These are phyloP conservation scores for Rhododendron ovatum DNA, from an alignment of 148 eudicot genomes.

Conservation along the genomic window DNA sequence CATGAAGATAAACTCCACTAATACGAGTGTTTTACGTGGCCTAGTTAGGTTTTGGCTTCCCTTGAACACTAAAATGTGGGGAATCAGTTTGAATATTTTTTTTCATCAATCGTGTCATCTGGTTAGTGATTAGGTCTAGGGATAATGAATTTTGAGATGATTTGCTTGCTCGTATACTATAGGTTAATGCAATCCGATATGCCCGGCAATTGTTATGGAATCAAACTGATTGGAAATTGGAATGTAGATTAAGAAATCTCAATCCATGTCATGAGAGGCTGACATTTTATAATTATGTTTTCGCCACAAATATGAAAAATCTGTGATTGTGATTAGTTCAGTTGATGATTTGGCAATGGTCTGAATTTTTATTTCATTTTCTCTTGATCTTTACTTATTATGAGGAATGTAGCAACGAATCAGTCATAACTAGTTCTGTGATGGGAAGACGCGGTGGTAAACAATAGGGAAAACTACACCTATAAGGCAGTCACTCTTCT, in stretches of 20 bases:
- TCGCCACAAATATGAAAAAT: no score
- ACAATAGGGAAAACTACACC: no score
- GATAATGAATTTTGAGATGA: not conserved
- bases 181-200: not conserved
- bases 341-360: not conserved
- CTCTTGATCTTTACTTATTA: not conserved
- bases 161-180: not conserved
- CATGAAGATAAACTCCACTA: not conserved
- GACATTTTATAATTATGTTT: not conserved
- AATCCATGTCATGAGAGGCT: not conserved
- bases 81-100: not conserved
- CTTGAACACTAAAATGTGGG: not conserved
- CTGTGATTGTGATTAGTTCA: not conserved
- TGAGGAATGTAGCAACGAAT: not conserved
- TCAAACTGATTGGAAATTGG: not conserved
- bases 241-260: not conserved
- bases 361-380: not conserved
- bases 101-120: no score
- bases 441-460: no score
- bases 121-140: no score
- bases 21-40: not conserved
- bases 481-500: no score
- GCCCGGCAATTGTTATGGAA: not conserved
- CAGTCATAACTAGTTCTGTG: no score
- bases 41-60: not conserved